These are phyloP conservation scores for Aegle marmelos DNA, from an alignment of 345 rosid species.

Conservation along the genomic window DNA sequence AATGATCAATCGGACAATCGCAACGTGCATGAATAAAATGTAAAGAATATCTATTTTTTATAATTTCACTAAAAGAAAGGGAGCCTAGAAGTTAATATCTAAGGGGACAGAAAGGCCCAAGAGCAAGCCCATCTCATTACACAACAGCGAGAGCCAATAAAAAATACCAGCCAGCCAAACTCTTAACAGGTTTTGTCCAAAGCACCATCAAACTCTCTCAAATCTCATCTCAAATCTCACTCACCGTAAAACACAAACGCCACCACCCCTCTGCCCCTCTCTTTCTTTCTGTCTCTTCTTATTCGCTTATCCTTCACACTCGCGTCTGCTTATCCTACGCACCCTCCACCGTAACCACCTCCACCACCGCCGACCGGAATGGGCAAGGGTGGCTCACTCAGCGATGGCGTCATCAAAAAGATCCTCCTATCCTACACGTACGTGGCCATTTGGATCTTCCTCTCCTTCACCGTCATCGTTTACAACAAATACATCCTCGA, in stretches of 20 bases:
- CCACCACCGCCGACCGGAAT: constrained; percentile 21
- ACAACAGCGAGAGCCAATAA: background rate
- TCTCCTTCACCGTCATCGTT: constrained; percentile 94
- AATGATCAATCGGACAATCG: background rate
- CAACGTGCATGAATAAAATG: background rate
- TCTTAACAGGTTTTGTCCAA: background rate
- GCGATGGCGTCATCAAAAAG: constrained; percentile 84
- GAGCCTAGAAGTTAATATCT: background rate
- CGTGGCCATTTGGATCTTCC: constrained; percentile 97
- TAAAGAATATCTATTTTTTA: too few species aligned
- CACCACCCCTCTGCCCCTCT: background rate
- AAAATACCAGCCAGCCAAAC: background rate
- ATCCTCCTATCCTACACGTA: constrained; percentile 91
- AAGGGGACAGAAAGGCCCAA: background rate
- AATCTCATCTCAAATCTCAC: background rate
- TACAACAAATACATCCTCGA: constrained; percentile 99
- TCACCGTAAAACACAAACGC: background rate
- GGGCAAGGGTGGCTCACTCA: constrained; percentile 89
- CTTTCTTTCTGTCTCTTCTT: background rate
- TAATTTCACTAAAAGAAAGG: background rate
- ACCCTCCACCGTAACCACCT: background rate
- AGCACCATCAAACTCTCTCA: background rate
- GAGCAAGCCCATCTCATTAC: background rate
- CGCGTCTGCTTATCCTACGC: constrained; percentile 11
- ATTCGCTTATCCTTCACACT: background rate